Evolutionary conservation across 345 rosid species (phyloP).

Genomic region (Raphanus raphanistrum): DNA sequence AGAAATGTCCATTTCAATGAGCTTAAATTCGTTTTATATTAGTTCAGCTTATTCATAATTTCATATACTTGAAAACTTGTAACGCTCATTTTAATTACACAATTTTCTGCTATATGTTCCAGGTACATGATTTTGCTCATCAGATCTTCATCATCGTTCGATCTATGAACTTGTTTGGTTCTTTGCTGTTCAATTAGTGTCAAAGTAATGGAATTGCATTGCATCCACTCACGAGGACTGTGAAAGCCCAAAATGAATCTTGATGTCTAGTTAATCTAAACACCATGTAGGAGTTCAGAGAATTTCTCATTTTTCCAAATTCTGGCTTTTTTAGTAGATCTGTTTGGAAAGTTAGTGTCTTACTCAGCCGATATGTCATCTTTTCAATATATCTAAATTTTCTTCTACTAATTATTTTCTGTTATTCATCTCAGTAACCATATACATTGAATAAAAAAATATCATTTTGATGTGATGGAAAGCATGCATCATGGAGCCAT

Average conservation of each 20-base stretch:
- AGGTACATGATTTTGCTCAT: too few species aligned
- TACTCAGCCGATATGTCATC: neutral
- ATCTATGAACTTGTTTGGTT: too few species aligned
- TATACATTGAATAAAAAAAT: constrained; percentile 2
- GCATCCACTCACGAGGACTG: too few species aligned
- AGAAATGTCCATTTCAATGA: neutral
- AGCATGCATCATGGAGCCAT: constrained; percentile 48
- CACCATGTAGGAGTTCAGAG: constrained; percentile 2
- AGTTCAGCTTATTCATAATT: too few species aligned
- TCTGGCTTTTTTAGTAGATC: constrained; percentile 10
- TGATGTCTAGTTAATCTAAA: constrained; percentile 14
- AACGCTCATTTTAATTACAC: too few species aligned
- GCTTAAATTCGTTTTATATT: neutral
- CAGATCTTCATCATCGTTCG: too few species aligned
- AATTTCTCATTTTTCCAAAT: neutral
- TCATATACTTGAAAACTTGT: too few species aligned
- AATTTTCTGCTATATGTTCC: too few species aligned
- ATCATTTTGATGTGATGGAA: constrained; percentile 49
- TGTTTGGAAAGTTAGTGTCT: constrained; percentile 13
- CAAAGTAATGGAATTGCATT: too few species aligned
- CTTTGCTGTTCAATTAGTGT: too few species aligned
- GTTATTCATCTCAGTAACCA: constrained; percentile 1
- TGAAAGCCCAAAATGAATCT: constrained; percentile 60
- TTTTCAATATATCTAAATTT: neutral
- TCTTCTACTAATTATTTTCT: neutral